Base-by-base conservation (phyloP, 768 basidiomycete species). In the Xerocomus brunneocitrinus region DNA sequence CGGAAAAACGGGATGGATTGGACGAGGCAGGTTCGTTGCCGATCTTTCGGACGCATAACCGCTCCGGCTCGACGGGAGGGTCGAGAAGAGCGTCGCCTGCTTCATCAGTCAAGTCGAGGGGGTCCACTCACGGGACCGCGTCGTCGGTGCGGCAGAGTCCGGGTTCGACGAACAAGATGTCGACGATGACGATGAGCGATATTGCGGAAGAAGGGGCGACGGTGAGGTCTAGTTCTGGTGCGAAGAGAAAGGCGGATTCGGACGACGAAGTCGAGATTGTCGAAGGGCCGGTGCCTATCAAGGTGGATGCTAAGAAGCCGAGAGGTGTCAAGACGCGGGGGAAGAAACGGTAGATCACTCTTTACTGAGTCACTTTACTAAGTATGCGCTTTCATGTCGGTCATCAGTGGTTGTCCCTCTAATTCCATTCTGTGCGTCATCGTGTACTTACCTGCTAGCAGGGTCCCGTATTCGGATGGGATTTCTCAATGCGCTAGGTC, bases 231-330 rank as follows among this genome's bases (percentile, higher is more conserved):
- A 25, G 41, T 3, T 40, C 34, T 32, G 43, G 55, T 16, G 44
- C 14, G 10, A 89, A 88, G 66, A 75, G 87, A 22, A 85, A 81
- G 66, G 71, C 74, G 4, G 51, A 56, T 24, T 77, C 77, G 49
- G 83, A 84, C 44, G 81, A 83, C 54, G 83, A 84, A 25, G 66
- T 80, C 14, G 79, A 81, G 52, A 75, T 79, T 52, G 61, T 80
- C 3, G 78, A 81, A 36, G 80, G 77, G 0, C 73, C 80, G 9
- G 55, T 73, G 8, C 52, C 64, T 52, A 72, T 68, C 54, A 77
- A 72, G 59, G 59, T 66, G 42, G 75, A 60, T 58, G 56, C 48
- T 60, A 78, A 71, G 62, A 70, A 68, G 42, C 16, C 47, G 19
- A 64, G 64, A 30, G 42, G 6, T 9, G 50, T 67, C 5, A 80